phyloP scores from a whole-genome alignment of 768 basidiomycete species.

The Suillus placidus region DNA sequence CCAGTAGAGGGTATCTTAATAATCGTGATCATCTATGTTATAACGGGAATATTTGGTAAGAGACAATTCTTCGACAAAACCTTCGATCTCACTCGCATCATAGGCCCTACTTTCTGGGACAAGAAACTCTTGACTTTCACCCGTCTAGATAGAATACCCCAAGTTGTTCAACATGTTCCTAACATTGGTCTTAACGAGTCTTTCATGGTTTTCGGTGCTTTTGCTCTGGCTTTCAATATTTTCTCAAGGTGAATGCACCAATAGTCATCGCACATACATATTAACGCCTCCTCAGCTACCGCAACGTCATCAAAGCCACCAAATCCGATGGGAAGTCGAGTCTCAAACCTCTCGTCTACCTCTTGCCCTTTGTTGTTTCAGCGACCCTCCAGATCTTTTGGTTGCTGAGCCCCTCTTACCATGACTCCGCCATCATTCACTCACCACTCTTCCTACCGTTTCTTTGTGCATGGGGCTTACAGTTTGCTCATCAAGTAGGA shows the following conservation, averaged over 20 bases:
- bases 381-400: conserved; percentile 76
- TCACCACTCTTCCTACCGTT: conserved; percentile 85
- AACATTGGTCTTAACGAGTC: conserved; percentile 79
- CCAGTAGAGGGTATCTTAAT: conserved; percentile 96
- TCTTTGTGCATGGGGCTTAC: conserved; percentile 89
- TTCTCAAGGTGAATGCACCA: conserved; percentile 51
- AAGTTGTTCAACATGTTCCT: conserved; percentile 52
- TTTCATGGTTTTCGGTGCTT: conserved; percentile 81
- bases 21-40: conserved; percentile 72
- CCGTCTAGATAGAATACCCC: conserved; percentile 52
- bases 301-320: conserved; percentile 75
- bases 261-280: background rate
- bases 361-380: conserved; percentile 80
- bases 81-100: background rate
- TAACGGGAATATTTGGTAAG: conserved; percentile 78
- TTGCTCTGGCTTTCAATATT: conserved; percentile 82
- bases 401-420: conserved; percentile 69
- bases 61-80: conserved; percentile 5
- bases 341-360: conserved; percentile 63
- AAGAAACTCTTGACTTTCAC: conserved; percentile 62
- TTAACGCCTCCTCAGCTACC: conserved; percentile 52
- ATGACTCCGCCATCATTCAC: conserved; percentile 69
- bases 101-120: conserved; percentile 85
- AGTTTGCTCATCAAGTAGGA: conserved; percentile 89
- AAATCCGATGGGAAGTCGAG: conserved; percentile 43